A percentile compares a stretch with the other conserved stretches of the same genome.
Evolutionary conservation across 306 rosid species (phyloP).

Genomic region (Fagus sylvatica): DNA sequence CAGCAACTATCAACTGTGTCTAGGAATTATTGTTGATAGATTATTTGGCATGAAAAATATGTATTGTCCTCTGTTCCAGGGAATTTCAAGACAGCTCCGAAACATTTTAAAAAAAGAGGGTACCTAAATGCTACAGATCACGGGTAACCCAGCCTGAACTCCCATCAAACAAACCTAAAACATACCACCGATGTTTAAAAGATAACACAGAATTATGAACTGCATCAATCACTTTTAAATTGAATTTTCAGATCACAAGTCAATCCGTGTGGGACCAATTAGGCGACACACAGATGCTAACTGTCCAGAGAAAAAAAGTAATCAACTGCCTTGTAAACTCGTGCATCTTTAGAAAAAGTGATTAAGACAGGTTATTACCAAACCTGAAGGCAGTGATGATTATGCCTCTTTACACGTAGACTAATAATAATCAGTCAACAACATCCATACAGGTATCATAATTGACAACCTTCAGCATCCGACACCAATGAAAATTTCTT

Average conservation of each 20-base stretch:
- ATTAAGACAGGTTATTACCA: not conserved
- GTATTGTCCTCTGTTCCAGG: no score
- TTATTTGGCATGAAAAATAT: no score
- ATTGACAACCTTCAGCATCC: not conserved
- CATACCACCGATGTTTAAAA: not conserved
- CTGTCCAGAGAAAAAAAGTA: not conserved
- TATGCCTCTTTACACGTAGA: not conserved
- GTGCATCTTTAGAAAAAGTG: conserved; percentile 10
- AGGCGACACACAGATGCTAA: not conserved
- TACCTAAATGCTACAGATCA: no score
- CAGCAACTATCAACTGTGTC: no score
- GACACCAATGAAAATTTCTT: not conserved
- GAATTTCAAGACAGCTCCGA: no score
- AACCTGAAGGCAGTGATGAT: not conserved
- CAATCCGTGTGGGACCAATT: not conserved
- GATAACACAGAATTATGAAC: not conserved
- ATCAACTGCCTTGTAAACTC: not conserved
- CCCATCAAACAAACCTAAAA: no score
- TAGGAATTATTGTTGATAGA: no score
- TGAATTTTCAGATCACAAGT: not conserved
- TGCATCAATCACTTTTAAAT: not conserved
- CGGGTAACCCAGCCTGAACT: no score
- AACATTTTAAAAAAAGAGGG: no score
- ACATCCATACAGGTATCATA: not conserved
- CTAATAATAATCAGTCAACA: not conserved